Evolutionary conservation across 129 eudicot genomes (phyloP), one percentile per base, ranked within the genome.

Genomic region (Silybum marianum): DNA sequence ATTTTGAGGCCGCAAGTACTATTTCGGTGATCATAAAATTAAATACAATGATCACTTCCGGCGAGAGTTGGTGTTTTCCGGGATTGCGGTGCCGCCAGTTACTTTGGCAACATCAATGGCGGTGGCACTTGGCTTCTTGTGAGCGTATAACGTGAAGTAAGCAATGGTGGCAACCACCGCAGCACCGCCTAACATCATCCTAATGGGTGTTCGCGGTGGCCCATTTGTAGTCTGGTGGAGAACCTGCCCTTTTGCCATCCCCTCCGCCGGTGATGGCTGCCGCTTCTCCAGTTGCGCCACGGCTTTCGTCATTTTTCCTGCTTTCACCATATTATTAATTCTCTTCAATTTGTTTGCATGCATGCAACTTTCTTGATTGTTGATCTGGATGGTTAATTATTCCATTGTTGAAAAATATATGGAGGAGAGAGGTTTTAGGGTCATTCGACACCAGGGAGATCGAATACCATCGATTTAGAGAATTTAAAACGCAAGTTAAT

Each of bases 51-150:
- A 32, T 73, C 77, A 83, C 19, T 84, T 84, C 60, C 60, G n/a
- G 68, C 83, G 85, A 28, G 88, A 86, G 60, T 79, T 90, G 38
- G 93, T 85, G 77, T 87, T 74, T 24, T 74, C 83, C 0, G 90
- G 68, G n/a, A 51, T 69, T 13, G 90, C 82, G 1, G 73, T 71
- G 46, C 88, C 88, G 0, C 84, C 76, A 39, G 78, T 72, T 6
- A 89, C 91, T 74, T 79, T 83, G n/a, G 90, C 94, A 4, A 87
- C 94, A 22, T 92, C 97, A 7, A 90, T 1, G 30, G 94, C 92
- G 12, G 85, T 78, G 39, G 95, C 91, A 23, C 87, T 91, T 0
- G 90, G 86, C 76, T 90, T 92, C 67, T 90, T 92, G 77, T 85
- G 82, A 19, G 92, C 78, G 67, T 85, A 92, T 68, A 92, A 79